A percentile compares a stretch with the other conserved stretches of the same genome.
phyloP scores from a whole-genome alignment of 257 asterid species.

The Salvia splendens region DNA sequence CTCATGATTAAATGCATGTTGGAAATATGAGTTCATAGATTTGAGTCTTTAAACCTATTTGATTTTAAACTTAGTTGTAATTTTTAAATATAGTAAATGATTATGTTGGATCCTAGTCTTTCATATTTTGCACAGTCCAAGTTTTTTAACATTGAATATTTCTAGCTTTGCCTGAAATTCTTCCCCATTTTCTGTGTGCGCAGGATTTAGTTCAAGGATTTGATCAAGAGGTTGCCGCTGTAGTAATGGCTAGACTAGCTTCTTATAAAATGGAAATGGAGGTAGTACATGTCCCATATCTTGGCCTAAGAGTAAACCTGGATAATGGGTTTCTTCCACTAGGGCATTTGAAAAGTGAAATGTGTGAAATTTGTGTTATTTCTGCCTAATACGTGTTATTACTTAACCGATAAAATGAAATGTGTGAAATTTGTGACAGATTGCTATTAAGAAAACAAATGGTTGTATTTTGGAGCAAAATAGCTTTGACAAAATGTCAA shows the following conservation, averaged over 20 bases:
- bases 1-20: no score
- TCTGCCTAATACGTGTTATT: no score
- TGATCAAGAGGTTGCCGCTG: constrained; percentile 98
- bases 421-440: background rate
- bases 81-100: no score
- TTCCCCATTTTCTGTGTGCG: constrained; percentile 28
- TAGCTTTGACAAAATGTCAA: background rate
- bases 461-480: background rate
- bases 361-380: no score
- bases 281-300: constrained; percentile 48
- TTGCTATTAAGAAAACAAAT: constrained; percentile 7
- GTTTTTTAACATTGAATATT: background rate
- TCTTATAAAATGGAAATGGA: constrained; percentile 95
- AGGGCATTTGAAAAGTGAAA: constrained; percentile 3
- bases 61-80: no score
- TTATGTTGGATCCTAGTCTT: no score
- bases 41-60: no score
- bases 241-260: constrained; percentile 86
- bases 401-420: background rate
- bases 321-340: constrained; percentile 22
- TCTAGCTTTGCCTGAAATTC: constrained; percentile 14
- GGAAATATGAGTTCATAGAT: no score
- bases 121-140: no score
- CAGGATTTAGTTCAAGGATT: constrained; percentile 95
- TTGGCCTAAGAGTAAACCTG: constrained; percentile 3